Base-by-base conservation (phyloP, 495 filamentous ascomycete species). In the Aspergillus nidulans region DNA sequence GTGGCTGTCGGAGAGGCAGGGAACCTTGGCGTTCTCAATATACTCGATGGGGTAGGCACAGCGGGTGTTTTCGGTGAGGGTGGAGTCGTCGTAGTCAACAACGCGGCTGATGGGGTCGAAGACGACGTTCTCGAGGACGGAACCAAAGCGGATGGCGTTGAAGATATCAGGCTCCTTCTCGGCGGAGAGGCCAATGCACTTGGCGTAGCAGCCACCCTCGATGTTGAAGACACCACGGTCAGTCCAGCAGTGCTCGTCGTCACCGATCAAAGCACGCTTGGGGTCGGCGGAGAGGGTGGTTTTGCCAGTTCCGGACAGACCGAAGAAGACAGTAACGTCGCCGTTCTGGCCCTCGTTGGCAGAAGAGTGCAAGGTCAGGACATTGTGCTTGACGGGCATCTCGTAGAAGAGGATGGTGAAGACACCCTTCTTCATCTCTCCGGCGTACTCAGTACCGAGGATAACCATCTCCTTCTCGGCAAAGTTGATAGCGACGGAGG, bases 371-470 rank as follows among this genome's bases (percentile, higher is more conserved):
- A 98, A 85, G 46, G 94, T 98, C 45, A 98, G 80, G 59, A 98
- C 92, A 74, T 97, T 95, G 84, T 98, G 94, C 83, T 95, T 97
- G 57, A 98, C 87, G 50, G 94, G 94, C 89, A 97, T 97, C 81
- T 98, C 94, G 80, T 97, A 98, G 82, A 97, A 98, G 63, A 98
- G 82, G 56, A 98, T 90, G 48, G 94, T 98, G 83, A 98, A 97
- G 75, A 98, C 81, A 70, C 94, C 95, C 85, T 97, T 97, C 85
- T 97, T 98, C 94, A 98, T 98, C 83, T 97, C 92, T 65, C 94
- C 94, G 56, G 94, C 94, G 69, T 98, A 98, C 81, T 98, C 94
- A 36, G 94, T 97, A 68, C 94, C 94, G 47, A 98, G 85, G 74
- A 98, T 97, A 63, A 98, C 94, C 94, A 98, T 86, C 78, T 92